Percentiles rank a stretch among this genome's conserved stretches.
phyloP scores from a whole-genome alignment of 305 asterid species.

The Fraxinus paxiana region DNA sequence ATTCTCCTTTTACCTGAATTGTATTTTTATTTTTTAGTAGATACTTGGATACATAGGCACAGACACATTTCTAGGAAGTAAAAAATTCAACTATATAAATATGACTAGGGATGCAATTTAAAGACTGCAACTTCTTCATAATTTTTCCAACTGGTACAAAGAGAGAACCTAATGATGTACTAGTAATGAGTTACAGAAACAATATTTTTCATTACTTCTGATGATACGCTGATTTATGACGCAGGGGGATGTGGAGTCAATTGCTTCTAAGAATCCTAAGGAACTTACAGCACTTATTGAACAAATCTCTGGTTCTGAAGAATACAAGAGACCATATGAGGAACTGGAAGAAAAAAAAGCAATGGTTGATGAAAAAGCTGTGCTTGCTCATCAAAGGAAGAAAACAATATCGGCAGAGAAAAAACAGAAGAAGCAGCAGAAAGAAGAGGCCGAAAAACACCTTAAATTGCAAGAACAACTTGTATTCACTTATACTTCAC shows the following conservation, averaged over 20 bases:
- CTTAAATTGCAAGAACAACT: constrained; percentile 81
- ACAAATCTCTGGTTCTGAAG: constrained; percentile 98
- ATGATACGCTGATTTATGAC: constrained; percentile 6
- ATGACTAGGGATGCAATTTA: background rate
- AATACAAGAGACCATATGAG: constrained; percentile 71
- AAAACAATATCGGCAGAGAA: constrained; percentile 78
- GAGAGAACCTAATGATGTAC: background rate
- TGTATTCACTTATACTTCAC: constrained; percentile 36
- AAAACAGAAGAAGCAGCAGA: constrained; percentile 93
- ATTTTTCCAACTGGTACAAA: background rate
- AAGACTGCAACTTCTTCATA: background rate
- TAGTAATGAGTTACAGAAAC: background rate
- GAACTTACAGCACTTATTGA: constrained; percentile 82
- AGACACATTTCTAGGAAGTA: background rate
- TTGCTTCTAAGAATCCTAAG: constrained; percentile 91
- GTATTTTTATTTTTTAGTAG: background rate
- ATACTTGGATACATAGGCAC: constrained; percentile 2
- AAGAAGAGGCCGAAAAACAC: constrained; percentile 98
- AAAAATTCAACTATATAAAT: background rate
- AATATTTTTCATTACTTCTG: constrained; percentile 11
- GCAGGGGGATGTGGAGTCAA: constrained; percentile 97
- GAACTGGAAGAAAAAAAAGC: constrained; percentile 81
- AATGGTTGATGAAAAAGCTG: constrained; percentile 91
- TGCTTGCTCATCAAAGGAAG: constrained; percentile 93
- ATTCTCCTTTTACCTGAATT: background rate